These are phyloP conservation scores for Pseudoneurospora amorphoporcata DNA, from an alignment of 495 filamentous ascomycete species.

Conservation along the genomic window DNA sequence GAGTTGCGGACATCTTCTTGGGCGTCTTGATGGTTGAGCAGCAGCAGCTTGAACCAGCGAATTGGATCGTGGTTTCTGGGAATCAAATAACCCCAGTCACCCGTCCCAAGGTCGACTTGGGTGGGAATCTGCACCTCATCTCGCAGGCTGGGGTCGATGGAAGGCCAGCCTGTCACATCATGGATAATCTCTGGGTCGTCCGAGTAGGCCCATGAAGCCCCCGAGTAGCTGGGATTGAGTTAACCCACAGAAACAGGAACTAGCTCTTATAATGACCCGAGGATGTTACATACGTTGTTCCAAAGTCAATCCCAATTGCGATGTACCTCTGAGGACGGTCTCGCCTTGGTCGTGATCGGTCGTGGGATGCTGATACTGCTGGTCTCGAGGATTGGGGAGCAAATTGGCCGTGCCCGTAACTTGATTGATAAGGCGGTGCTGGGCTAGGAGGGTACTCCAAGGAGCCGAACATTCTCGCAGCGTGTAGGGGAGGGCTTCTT, in stretches of 20 bases:
- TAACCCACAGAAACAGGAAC: neutral
- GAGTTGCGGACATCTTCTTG: constrained; percentile 4
- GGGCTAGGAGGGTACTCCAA: neutral
- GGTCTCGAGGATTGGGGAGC: neutral
- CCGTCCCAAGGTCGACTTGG: constrained; percentile 9
- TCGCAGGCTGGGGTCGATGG: neutral
- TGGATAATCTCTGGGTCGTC: constrained; percentile 13
- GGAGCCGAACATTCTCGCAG: neutral
- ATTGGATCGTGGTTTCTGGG: constrained; percentile 12
- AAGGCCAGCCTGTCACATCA: constrained; percentile 14
- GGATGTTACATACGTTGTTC: constrained; percentile 11
- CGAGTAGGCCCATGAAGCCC: constrained; percentile 15
- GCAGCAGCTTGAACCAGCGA: constrained; percentile 22
- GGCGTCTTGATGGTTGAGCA: constrained; percentile 15
- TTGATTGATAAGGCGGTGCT: neutral
- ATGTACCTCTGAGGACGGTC: neutral
- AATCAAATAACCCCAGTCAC: constrained; percentile 16
- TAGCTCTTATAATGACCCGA: neutral
- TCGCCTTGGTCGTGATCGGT: neutral
- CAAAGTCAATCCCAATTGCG: constrained; percentile 21
- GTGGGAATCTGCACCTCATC: constrained; percentile 17
- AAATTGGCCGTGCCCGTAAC: neutral
- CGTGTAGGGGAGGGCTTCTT: neutral
- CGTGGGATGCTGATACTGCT: neutral
- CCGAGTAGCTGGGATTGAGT: constrained; percentile 11